These are phyloP conservation scores for Naematelia encephala DNA, from an alignment of 768 basidiomycete species.

Conservation along the genomic window DNA sequence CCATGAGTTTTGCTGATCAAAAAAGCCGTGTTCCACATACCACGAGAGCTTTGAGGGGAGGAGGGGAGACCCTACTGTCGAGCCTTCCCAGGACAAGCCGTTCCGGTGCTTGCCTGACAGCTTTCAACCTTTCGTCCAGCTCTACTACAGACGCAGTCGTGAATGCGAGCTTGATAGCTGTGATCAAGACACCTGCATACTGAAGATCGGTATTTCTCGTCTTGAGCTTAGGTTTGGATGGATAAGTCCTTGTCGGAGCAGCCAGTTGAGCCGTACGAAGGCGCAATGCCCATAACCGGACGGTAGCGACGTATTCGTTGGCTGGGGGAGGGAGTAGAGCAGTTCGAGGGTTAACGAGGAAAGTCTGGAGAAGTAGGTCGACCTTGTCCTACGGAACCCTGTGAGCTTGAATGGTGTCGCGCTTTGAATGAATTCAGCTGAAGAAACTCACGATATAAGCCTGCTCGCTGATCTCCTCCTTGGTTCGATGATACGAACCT, in stretches of 20 bases:
- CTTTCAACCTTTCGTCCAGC: not conserved
- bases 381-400: not conserved
- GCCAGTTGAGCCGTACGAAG: not conserved
- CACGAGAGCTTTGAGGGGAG: not conserved
- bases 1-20: too few species aligned
- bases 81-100: not conserved
- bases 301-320: not conserved
- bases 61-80: not conserved
- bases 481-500: not conserved
- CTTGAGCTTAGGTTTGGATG: not conserved
- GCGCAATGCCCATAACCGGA: not conserved
- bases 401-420: not conserved
- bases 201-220: not conserved
- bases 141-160: not conserved
- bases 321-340: not conserved
- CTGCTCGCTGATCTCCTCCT: not conserved
- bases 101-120: not conserved
- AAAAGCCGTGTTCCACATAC: not conserved
- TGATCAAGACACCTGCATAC: not conserved
- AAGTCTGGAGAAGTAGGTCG: not conserved
- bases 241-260: not conserved
- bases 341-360: not conserved
- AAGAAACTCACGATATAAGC: not conserved
- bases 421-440: not conserved
- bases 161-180: not conserved